Base-by-base conservation (phyloP, 106 monocot species). In the Narthecium ossifragum region DNA sequence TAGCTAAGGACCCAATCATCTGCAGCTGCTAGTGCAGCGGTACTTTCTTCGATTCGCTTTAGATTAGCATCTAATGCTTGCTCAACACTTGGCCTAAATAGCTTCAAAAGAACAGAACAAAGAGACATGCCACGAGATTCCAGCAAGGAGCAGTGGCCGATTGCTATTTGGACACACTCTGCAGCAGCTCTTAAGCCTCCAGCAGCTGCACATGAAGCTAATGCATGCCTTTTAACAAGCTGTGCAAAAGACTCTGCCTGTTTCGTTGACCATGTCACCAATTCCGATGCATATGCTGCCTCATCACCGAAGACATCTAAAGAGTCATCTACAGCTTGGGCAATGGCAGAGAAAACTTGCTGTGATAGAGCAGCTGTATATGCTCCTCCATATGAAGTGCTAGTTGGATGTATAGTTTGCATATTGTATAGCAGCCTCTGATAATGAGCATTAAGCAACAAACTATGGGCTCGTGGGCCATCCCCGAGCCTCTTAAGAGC, bases 401-500 rank as follows among this genome's bases (percentile, higher is more conserved):
- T 90, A 31, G 90, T 84, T 13, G 96, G 96, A 70, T 86, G 86
- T 70, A 96, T 86, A 41, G 59, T 86, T 61, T 90, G 96, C 90
- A 96, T 86, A 59, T 86, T 96, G 57, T 81, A 85, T 23, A 84
- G 83, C 75, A 90, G 90, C 53, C 78, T 90, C 53, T 86, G 83
- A 47, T 84, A 54, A 72, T 96, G 96, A 63, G 90, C 81, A 75
- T 75, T 80, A 34, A 96, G 73, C 73, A 96, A 64, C 47, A 96
- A 73, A 53, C 73, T 86, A 67, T 90, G 96, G 17, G 82, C 96
- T 53, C 86, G 86, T 4, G 83, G 73, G 8, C 86, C 90, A 73
- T 96, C 90, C 2, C 96, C 90, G 33, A 96, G 90, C 66, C 90
- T 86, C 77, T 84, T 86, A 63, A 96, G 96, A 55, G 90, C 86